These are phyloP conservation scores for Pseudogymnoascus sp. DNA, from an alignment of 2,329 filamentous ascomycete genomes.

Conservation along the genomic window DNA sequence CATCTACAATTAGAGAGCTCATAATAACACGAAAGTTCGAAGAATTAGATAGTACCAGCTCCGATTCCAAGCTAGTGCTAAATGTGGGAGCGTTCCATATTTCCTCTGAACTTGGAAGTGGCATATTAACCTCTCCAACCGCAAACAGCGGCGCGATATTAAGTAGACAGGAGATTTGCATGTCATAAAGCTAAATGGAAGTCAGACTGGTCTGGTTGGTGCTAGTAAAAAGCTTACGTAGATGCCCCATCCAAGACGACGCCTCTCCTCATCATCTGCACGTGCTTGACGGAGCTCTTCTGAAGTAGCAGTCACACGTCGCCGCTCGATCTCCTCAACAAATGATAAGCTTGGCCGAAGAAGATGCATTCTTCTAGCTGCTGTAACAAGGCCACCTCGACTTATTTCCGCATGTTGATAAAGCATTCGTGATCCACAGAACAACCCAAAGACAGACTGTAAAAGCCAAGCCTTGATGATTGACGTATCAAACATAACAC, in stretches of 20 bases:
- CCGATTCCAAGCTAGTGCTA: conserved; percentile 8
- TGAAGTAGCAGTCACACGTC: conserved; percentile 7
- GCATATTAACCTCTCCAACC: conserved; percentile 13
- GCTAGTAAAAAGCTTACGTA: conserved; percentile 9
- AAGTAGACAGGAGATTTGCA: conserved; percentile 14
- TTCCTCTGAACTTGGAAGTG: conserved; percentile 14
- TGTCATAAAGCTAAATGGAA: conserved; percentile 14
- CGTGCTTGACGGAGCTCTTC: conserved; percentile 13
- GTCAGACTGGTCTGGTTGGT: not conserved
- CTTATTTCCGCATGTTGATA: conserved; percentile 16
- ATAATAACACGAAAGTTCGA: conserved; percentile 12
- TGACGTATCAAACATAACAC: conserved; percentile 15
- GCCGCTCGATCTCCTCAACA: conserved; percentile 15
- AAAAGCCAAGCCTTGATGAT: conserved; percentile 15
- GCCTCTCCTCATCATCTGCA: conserved; percentile 14
- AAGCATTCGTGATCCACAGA: conserved; percentile 16
- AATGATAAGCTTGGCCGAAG: conserved; percentile 15
- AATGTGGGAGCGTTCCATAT: conserved; percentile 11
- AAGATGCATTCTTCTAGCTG: conserved; percentile 16
- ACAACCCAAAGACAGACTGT: conserved; percentile 14
- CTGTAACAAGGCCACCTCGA: conserved; percentile 15
- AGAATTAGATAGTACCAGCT: conserved; percentile 7
- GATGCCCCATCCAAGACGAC: conserved; percentile 14
- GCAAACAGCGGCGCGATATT: conserved; percentile 14
- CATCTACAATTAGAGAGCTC: conserved; percentile 12